Evolutionary conservation across 2,329 filamentous ascomycete genomes (phyloP).

Genomic region (Colletotrichum orbiculare): DNA sequence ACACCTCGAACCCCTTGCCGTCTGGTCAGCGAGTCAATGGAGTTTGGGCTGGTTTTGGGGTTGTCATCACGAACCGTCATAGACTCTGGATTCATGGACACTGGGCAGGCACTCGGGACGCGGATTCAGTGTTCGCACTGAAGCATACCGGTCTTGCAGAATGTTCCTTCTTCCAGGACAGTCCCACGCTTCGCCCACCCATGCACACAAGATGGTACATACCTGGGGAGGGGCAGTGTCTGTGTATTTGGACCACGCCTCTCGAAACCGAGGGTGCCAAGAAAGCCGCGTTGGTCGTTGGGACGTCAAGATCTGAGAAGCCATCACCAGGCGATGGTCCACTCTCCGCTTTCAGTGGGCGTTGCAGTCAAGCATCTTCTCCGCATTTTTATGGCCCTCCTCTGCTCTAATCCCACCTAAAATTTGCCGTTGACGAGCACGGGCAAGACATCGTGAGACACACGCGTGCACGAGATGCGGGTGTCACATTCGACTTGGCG

Average conservation of each 20-base stretch:
- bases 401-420: background rate
- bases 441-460: constrained; percentile 1
- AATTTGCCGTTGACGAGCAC: background rate
- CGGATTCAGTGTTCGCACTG: no score
- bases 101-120: no score
- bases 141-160: no score
- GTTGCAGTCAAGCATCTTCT: constrained; percentile 25
- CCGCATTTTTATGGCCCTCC: constrained; percentile 19
- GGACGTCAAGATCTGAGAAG: constrained; percentile 16
- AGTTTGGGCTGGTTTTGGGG: no score
- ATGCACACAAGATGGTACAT: constrained; percentile 9
- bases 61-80: no score
- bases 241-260: constrained; percentile 6
- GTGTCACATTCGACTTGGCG: constrained; percentile 9
- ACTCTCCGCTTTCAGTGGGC: constrained; percentile 21
- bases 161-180: background rate
- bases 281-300: constrained; percentile 27
- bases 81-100: no score
- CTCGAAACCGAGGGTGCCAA: background rate
- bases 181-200: no score
- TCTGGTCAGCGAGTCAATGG: no score
- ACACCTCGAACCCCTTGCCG: no score
- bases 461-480: background rate
- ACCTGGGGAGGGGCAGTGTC: constrained; percentile 2
- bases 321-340: constrained; percentile 28